Evolutionary conservation across 2,329 filamentous ascomycete genomes (phyloP).

Genomic region (Orbilia oligospora): DNA sequence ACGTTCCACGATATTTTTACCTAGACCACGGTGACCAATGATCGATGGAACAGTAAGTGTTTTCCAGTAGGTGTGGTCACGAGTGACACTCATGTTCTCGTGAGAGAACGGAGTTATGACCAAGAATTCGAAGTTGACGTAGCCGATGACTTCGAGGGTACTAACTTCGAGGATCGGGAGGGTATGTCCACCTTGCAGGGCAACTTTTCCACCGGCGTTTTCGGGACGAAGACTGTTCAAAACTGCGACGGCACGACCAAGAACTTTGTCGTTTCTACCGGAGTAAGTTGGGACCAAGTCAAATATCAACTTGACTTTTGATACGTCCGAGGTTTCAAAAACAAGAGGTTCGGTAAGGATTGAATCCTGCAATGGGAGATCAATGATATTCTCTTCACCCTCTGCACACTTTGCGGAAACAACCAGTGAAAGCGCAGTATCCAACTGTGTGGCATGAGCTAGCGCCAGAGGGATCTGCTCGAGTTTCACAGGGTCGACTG

Average conservation of each 20-base stretch:
- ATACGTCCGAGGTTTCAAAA: constrained; percentile 83
- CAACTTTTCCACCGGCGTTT: constrained; percentile 88
- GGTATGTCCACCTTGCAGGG: constrained; percentile 89
- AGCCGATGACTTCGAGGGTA: constrained; percentile 84
- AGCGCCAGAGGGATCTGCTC: constrained; percentile 89
- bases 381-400: constrained; percentile 89
- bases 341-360: constrained; percentile 93
- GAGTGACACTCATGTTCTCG: constrained; percentile 91
- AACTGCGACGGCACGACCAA: constrained; percentile 89
- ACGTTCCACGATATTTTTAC: constrained; percentile 88
- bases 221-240: constrained; percentile 87
- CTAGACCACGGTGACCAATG: constrained; percentile 80
- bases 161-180: constrained; percentile 89
- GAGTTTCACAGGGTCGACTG: constrained; percentile 82
- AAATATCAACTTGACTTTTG: constrained; percentile 89
- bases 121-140: constrained; percentile 96
- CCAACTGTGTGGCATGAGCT: constrained; percentile 91
- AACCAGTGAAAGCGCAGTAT: constrained; percentile 92
- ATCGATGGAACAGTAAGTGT: constrained; percentile 77
- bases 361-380: constrained; percentile 93
- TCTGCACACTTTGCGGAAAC: constrained; percentile 87
- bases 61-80: constrained; percentile 96
- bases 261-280: constrained; percentile 81
- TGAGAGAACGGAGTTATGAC: constrained; percentile 95
- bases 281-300: constrained; percentile 97